A percentile compares a stretch with the other conserved stretches of the same genome.
These are phyloP conservation scores for Citrus medica DNA, from an alignment of 345 rosid species.

Conservation along the genomic window DNA sequence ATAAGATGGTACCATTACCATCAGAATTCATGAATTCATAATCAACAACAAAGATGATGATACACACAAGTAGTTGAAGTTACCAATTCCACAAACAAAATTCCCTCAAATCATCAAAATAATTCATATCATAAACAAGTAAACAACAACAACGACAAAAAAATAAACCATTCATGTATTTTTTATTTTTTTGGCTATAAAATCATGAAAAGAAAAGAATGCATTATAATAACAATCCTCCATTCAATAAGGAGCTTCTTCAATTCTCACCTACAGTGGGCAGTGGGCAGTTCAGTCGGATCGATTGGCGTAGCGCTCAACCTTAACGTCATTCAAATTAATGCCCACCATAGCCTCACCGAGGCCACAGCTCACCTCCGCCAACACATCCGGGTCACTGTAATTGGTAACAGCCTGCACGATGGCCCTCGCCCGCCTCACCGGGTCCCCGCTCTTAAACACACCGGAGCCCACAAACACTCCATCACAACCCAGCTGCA, in stretches of 20 bases:
- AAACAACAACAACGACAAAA: too few relatives aligned
- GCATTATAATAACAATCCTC: too few relatives aligned
- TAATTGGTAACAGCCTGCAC: conserved; percentile 41
- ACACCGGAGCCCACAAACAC: conserved; percentile 39
- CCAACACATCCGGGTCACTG: conserved; percentile 36
- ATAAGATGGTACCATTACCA: background rate
- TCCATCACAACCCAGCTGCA: conserved; percentile 38
- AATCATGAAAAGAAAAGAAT: too few relatives aligned
- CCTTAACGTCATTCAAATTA: conserved; percentile 28
- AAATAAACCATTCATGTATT: too few relatives aligned
- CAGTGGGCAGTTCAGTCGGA: conserved; percentile 20
- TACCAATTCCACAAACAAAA: background rate
- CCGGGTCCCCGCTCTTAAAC: conserved; percentile 40
- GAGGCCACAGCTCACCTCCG: conserved; percentile 35
- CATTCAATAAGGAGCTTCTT: too few relatives aligned
- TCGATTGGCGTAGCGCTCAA: conserved; percentile 36
- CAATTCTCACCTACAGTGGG: too few relatives aligned
- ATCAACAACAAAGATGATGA: background rate
- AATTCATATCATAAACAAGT: too few relatives aligned
- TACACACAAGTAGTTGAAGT: background rate
- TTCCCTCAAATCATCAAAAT: too few relatives aligned
- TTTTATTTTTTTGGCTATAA: too few relatives aligned
- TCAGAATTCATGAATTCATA: background rate
- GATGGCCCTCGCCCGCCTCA: conserved; percentile 30
- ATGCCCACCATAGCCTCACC: conserved; percentile 44